Evolutionary conservation across 306 rosid species (phyloP), one percentile per base, ranked within the genome.

Genomic region (Crataegus laevigata): DNA sequence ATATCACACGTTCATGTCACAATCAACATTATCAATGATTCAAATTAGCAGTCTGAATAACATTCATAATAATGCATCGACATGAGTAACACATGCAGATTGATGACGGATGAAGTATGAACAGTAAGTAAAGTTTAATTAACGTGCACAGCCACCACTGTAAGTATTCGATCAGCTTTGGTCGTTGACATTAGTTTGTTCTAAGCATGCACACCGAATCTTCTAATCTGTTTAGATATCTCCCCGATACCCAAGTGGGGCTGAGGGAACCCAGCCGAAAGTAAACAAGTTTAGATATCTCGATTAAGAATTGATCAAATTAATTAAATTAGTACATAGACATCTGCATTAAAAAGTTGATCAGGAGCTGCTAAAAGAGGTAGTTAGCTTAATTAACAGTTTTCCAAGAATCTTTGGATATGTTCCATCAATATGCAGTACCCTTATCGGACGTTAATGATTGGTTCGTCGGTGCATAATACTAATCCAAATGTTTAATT

Each of bases 401-500:
- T 50, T 22, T 22, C 11, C 19, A 50, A 43, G 57, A 52, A 73
- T 58, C 32, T n/a, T 4, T 54, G 66, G 75, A 71, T 55, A 71
- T n/a, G 54, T 58, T 58, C 67, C 54, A 54, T 29, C 67, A 8
- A 17, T 15, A 26, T 1, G 19, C 65, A 60, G 19, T 60, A 19
- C 19, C 34, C 51, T 54, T 24, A 36, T 22, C 55, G 26, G 54
- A 72, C 18, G 54, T n/a, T 4, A 14, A 59, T 73, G 77, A 60
- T 73, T 60, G 43, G 59, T 73, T 55, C 64, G 69, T 42, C 77
- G 77, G 69, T 42, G 77, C 77, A 45, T 73, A 36, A 63, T 50
- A 62, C 40, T 8, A 17, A 54, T 51, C 69, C 52, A 8, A 6
- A 36, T 14, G 67, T 65, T 71, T 60, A 78, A 38, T 68, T 59